Base-by-base conservation (phyloP, 768 basidiomycete species). In the Hemileccinum rubropunctum region DNA sequence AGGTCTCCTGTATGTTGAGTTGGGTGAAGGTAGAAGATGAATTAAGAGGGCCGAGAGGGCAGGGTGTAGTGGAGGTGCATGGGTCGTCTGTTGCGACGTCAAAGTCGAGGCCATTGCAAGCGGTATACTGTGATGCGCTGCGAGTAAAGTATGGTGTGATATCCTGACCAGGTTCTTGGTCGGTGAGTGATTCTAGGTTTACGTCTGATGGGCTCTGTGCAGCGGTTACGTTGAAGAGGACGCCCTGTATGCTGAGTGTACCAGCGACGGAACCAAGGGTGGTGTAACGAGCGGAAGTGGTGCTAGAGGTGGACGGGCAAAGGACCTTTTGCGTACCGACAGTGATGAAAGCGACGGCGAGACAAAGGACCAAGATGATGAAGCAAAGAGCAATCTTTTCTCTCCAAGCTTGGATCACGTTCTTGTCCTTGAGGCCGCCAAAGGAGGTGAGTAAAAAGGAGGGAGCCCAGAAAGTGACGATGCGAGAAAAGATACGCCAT, bases 341-440 rank as follows among this genome's bases (percentile, higher is more conserved):
- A 34, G 97, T 99, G 48, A 86, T 77, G 71, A 99, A 99, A 10
- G 91, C 95, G 45, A 98, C 80, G 39, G 74, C 67, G 17, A 76
- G 83, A 57, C 95, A 97, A 17, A 97, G 69, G 38, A 93, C 34
- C 49, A 81, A 57, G 44, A 93, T 90, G 62, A 98, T 85, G 68
- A 89, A 83, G 70, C 95, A 98, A 4, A 99, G 76, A 6, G 93
- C 83, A 50, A 95, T 84, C 76, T 98, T 99, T 71, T 99, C 97
- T 63, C 95, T 82, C 97, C 97, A 99, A 1, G 97, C 97, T 67
- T 97, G 91, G 53, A 83, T 76, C 46, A 81, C 77, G 33, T 80
- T 76, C 59, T 79, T 79, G 69, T 95, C 92, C 64, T 81, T 86
- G 65, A 98, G 76, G 39, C 92, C 90, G 50, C 88, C 89, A 11